These are phyloP conservation scores for Solanum tacnaense DNA, from an alignment of 257 asterid species.

Conservation along the genomic window DNA sequence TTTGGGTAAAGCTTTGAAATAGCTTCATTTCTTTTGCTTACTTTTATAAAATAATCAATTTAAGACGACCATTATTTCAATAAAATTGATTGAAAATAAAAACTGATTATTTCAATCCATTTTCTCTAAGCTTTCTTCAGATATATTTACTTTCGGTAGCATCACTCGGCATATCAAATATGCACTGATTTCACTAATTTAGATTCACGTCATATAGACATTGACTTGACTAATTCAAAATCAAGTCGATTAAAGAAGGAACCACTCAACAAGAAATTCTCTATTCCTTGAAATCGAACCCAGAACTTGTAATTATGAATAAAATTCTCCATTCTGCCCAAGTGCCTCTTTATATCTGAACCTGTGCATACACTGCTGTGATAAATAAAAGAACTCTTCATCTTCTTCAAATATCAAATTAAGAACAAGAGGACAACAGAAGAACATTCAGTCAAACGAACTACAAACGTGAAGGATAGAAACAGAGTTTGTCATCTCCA, in stretches of 20 bases:
- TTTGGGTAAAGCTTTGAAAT: not conserved
- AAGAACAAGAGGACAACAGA: not conserved
- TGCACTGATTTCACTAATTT: not conserved
- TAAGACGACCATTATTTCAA: not conserved
- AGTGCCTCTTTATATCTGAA: not conserved
- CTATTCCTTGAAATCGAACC: too few species aligned
- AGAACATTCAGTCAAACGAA: not conserved
- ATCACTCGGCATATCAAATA: not conserved
- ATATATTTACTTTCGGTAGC: not conserved
- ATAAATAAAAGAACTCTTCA: not conserved
- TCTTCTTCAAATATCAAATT: not conserved
- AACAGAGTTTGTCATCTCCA: not conserved
- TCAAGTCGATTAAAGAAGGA: too few species aligned
- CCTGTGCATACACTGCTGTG: not conserved
- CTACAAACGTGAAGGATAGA: not conserved
- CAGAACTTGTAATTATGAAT: not conserved
- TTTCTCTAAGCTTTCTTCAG: not conserved
- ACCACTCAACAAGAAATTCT: too few species aligned
- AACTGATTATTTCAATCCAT: not conserved
- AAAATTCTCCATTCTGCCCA: not conserved
- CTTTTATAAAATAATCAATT: not conserved
- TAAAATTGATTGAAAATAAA: not conserved
- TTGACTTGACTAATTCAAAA: not conserved
- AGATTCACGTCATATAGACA: too few species aligned
- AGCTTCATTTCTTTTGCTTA: not conserved